Base-by-base conservation (phyloP, 352 stramenopile genomes). In the Phytopythium boreale region DNA sequence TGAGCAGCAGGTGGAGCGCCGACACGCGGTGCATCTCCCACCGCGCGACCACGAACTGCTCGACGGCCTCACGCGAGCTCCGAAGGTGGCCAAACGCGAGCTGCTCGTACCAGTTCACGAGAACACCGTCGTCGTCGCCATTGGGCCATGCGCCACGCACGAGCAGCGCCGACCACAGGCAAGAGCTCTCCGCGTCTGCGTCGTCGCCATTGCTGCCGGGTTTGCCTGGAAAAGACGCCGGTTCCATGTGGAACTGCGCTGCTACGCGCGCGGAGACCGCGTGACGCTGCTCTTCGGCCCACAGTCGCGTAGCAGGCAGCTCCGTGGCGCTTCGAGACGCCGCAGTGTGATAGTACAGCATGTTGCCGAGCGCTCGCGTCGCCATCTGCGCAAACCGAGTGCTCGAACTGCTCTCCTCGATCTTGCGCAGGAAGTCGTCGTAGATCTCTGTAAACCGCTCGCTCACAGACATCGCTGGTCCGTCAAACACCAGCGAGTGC, bases 21-120 rank as follows among this genome's bases (percentile, higher is more conserved):
- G 78, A n/a, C 1, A 66, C 65, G 8, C 74, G 61, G 24, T 82
- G 66, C 17, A 59, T 53, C 20, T 84, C 70, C 66, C 72, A 83
- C 34, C 79, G 73, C 22, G 53, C 59, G 56, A 64, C 52, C 3
- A 79, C 72, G 15, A 82, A 85, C 59, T 79, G 74, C 20, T 74
- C 79, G 7, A 80, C 52, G 34, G 70, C 53, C 0, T 75, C 59
- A 2, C 31, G 37, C 11, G 34, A 59, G 29, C 34, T 29, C 8
- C n/a, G 26, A 34, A 92, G 73, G 51, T 73, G 70, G 20, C 57
- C 64, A 63, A 83, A 93, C 19, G 72, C 78, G 36, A 79, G 58
- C 2, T 69, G 63, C 19, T 71, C 69, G 59, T 90, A 90, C 82
- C 82, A 93, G 43, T 56, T 64, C 51, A 90, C 52, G 12, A 90